These are phyloP conservation scores for Xylaria digitata DNA, from an alignment of 2,329 filamentous ascomycete species.

Conservation along the genomic window DNA sequence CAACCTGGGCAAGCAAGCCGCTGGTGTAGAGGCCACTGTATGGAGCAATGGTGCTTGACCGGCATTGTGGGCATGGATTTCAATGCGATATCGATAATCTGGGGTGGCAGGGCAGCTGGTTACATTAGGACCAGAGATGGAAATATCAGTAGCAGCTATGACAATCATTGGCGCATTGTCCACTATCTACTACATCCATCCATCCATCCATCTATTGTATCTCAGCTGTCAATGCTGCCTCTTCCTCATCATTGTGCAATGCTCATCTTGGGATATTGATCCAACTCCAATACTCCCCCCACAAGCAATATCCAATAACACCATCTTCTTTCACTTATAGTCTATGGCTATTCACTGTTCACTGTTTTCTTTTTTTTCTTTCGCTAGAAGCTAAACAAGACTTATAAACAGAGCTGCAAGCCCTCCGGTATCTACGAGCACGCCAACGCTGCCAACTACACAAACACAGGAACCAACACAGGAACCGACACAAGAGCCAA, in stretches of 20 bases:
- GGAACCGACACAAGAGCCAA: constrained; percentile 20
- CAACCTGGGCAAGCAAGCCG: constrained; percentile 1
- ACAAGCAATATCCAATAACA: constrained; percentile 2
- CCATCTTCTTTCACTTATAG: constrained; percentile 8
- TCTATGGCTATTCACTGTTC: neutral
- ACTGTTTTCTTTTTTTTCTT: neutral
- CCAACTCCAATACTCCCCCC: neutral
- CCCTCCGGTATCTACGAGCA: constrained; percentile 32
- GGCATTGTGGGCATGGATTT: constrained; percentile 15
- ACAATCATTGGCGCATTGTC: constrained; percentile 16
- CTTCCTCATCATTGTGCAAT: constrained; percentile 2
- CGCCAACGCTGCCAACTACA: constrained; percentile 27
- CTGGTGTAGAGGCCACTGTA: constrained; percentile 13
- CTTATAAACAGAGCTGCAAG: constrained; percentile 38
- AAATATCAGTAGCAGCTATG: constrained; percentile 10
- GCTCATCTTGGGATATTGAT: constrained; percentile 8
- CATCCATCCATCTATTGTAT: neutral
- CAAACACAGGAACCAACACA: constrained; percentile 7
- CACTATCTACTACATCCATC: constrained; percentile 16
- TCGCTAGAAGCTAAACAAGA: constrained; percentile 24
- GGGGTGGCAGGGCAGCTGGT: constrained; percentile 3
- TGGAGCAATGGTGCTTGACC: constrained; percentile 1
- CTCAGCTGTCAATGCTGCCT: constrained; percentile 18
- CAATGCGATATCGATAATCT: constrained; percentile 11
- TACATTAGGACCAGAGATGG: constrained; percentile 22